A percentile compares a stretch with the other conserved stretches of the same genome.
phyloP scores from a whole-genome alignment of 495 filamentous ascomycete species.

The Chlorociboria aeruginascens region DNA sequence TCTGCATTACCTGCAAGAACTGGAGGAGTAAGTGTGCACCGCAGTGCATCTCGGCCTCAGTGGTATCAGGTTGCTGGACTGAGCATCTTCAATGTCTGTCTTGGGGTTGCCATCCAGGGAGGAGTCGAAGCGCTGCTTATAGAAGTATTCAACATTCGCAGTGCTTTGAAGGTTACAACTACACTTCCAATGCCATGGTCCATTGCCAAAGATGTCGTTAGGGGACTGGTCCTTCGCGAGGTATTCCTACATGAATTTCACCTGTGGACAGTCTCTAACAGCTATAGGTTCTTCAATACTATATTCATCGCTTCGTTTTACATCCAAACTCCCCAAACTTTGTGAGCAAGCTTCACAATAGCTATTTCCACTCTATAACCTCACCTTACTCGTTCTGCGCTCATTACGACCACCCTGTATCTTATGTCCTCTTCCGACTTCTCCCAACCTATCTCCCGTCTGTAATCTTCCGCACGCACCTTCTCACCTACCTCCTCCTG shows the following conservation, averaged over 20 bases:
- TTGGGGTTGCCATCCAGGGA: slow-evolving; percentile 45
- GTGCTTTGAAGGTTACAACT: slow-evolving; percentile 45
- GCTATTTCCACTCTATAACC: slow-evolving; percentile 52
- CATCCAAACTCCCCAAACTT: slow-evolving; percentile 32
- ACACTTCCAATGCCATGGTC: slow-evolving; percentile 50
- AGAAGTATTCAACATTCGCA: slow-evolving; percentile 34
- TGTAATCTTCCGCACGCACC: slow-evolving; percentile 50
- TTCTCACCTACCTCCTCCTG: slow-evolving; percentile 69
- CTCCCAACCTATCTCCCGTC: slow-evolving; percentile 66
- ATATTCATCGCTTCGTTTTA: slow-evolving; percentile 58
- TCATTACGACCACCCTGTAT: slow-evolving; percentile 73
- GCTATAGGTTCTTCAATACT: slow-evolving; percentile 36
- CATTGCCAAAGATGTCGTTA: slow-evolving; percentile 39
- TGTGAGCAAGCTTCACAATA: slow-evolving; percentile 34
- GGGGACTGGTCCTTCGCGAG: slow-evolving; percentile 42
- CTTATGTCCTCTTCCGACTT: slow-evolving; percentile 56
- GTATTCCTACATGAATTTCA: slow-evolving; percentile 22
- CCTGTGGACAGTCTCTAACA: background rate
- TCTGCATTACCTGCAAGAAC: slow-evolving; percentile 48
- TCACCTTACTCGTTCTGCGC: slow-evolving; percentile 55
- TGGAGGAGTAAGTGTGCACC: slow-evolving; percentile 21
- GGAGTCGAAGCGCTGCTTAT: slow-evolving; percentile 44
- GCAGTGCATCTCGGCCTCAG: slow-evolving; percentile 20
- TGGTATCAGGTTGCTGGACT: slow-evolving; percentile 39
- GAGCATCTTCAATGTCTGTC: slow-evolving; percentile 51